Percentiles rank a stretch among this genome's conserved stretches.
Conservation (phyloP, 2,329 filamentous ascomycete species). For the Alternaria infectoria region DNA sequence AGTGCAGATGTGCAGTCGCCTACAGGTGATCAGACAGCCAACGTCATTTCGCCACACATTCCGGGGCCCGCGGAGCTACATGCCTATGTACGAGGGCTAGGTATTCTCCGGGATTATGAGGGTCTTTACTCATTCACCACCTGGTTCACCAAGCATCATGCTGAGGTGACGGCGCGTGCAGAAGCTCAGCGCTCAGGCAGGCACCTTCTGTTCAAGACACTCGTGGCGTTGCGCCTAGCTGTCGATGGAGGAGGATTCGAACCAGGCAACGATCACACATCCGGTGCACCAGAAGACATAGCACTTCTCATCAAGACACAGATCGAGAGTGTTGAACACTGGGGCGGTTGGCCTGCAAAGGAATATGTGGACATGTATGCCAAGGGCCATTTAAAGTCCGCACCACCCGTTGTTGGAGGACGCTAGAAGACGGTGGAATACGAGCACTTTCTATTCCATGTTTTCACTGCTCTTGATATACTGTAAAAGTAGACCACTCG, state of each 20-base stretch:
- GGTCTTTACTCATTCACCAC: slow-evolving; percentile 63
- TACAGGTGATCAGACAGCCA: not conserved
- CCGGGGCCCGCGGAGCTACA: slow-evolving; percentile 60
- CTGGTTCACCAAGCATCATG: slow-evolving; percentile 59
- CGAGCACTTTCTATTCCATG: not conserved
- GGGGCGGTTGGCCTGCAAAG: slow-evolving; percentile 54
- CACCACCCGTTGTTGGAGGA: slow-evolving; percentile 19
- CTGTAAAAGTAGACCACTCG: not conserved
- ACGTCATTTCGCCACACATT: slow-evolving; percentile 47
- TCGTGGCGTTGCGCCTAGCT: slow-evolving; percentile 52
- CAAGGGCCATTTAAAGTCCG: slow-evolving; percentile 21
- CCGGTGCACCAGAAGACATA: slow-evolving; percentile 38
- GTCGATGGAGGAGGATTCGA: slow-evolving; percentile 41
- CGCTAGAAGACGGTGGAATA: slow-evolving; percentile 4
- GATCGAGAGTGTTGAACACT: slow-evolving; percentile 47
- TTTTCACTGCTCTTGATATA: not conserved
- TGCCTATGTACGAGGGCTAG: slow-evolving; percentile 68
- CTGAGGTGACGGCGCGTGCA: slow-evolving; percentile 35
- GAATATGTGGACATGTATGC: slow-evolving; percentile 49
- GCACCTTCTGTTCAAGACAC: slow-evolving; percentile 37
- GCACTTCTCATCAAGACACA: slow-evolving; percentile 37
- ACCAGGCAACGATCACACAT: not conserved
- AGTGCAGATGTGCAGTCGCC: slow-evolving; percentile 18
- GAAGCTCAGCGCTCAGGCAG: slow-evolving; percentile 33
- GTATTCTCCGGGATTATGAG: slow-evolving; percentile 63